phyloP scores from a whole-genome alignment of 2,329 filamentous ascomycete genomes.

The Thelonectria blattea region DNA sequence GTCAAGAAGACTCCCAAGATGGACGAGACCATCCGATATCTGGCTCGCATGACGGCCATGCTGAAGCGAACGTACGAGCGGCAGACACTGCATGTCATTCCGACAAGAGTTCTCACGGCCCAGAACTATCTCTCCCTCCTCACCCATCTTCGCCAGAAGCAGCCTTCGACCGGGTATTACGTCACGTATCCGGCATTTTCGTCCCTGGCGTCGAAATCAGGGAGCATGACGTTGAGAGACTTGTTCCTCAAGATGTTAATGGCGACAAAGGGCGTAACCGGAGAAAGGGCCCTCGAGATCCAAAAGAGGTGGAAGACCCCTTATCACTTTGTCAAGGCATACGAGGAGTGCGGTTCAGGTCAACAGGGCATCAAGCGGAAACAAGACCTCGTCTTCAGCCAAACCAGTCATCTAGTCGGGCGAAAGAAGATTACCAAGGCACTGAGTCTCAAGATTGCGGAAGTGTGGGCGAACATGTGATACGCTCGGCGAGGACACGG shows the following conservation, averaged over 20 bases:
- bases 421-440: conserved; percentile 71
- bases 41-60: conserved; percentile 73
- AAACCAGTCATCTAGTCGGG: conserved; percentile 65
- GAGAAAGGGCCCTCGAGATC: conserved; percentile 80
- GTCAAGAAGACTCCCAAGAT: conserved; percentile 77
- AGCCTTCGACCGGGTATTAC: conserved; percentile 60
- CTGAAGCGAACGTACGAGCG: conserved; percentile 69
- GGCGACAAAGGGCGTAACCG: conserved; percentile 76
- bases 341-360: conserved; percentile 58
- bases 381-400: conserved; percentile 63
- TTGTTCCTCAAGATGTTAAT: conserved; percentile 86
- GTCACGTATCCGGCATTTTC: conserved; percentile 76
- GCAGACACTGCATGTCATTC: conserved; percentile 66
- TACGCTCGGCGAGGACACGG: conserved; percentile 1
- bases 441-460: conserved; percentile 72
- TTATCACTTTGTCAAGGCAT: conserved; percentile 72
- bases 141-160: conserved; percentile 59
- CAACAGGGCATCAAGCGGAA: conserved; percentile 61
- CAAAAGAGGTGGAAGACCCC: conserved; percentile 81
- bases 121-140: conserved; percentile 71
- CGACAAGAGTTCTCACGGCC: conserved; percentile 66
- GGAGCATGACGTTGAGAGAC: conserved; percentile 74
- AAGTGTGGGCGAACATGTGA: conserved; percentile 69
- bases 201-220: conserved; percentile 75
- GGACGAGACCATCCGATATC: conserved; percentile 79